Percentiles rank a stretch among this genome's conserved stretches.
Evolutionary conservation across 768 basidiomycete species (phyloP).

Genomic region (Harrya chromipes): DNA sequence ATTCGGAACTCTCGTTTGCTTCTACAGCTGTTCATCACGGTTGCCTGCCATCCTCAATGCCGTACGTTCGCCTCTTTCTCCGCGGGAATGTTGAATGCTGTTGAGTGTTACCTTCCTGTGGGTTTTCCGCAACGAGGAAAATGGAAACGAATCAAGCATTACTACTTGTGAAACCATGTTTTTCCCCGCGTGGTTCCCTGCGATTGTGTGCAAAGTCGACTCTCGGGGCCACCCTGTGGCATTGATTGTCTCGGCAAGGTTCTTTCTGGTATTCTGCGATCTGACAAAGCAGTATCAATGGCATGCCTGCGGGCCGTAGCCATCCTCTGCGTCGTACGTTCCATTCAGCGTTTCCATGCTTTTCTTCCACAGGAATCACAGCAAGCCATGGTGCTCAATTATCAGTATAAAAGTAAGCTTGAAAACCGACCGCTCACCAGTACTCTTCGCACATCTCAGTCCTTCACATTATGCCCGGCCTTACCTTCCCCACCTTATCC

Average conservation of each 20-base stretch:
- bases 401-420: conserved; percentile 9
- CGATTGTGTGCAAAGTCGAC: conserved; percentile 2
- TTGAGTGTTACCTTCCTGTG: not conserved
- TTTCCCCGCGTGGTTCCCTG: not conserved
- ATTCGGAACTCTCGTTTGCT: not conserved
- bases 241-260: not conserved
- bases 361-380: conserved; percentile 21
- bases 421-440: not conserved
- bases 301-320: conserved; percentile 2
- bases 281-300: not conserved
- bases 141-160: not conserved
- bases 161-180: not conserved
- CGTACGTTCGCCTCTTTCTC: not conserved
- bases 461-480: conserved; percentile 28
- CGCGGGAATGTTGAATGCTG: not conserved
- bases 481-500: conserved; percentile 20
- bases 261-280: conserved; percentile 1
- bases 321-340: conserved; percentile 8
- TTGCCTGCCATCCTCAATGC: not conserved
- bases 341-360: conserved; percentile 10
- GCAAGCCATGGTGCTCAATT: conserved; percentile 3
- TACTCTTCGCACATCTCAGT: not conserved
- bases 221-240: conserved; percentile 20
- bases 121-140: not conserved
- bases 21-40: conserved; percentile 2